These are phyloP conservation scores for Lentithecium fluviatile DNA, from an alignment of 495 filamentous ascomycete species.

Conservation along the genomic window DNA sequence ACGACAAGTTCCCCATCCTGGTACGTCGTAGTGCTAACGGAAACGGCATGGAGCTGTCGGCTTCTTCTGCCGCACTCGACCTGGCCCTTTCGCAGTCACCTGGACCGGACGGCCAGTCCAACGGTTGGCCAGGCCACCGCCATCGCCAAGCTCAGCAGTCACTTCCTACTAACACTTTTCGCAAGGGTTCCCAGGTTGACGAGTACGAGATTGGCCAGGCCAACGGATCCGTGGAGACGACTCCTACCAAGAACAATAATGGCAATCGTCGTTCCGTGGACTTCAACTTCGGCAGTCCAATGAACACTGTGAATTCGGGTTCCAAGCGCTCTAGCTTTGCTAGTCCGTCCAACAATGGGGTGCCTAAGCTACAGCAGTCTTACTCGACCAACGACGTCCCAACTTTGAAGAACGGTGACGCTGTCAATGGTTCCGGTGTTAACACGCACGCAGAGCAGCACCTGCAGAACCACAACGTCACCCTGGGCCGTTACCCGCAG, in stretches of 20 bases:
- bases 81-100: conserved; percentile 70
- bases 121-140: conserved; percentile 60
- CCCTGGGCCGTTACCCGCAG: conserved; percentile 71
- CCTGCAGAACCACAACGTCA: conserved; percentile 79
- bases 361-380: conserved; percentile 72
- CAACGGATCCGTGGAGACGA: conserved; percentile 35
- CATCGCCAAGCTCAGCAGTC: conserved; percentile 79
- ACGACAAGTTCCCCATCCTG: conserved; percentile 82
- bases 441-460: conserved; percentile 72
- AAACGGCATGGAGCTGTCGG: conserved; percentile 70
- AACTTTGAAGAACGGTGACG: conserved; percentile 67
- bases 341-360: conserved; percentile 50
- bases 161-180: conserved; percentile 62
- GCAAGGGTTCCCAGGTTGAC: conserved; percentile 38
- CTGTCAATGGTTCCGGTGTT: conserved; percentile 50
- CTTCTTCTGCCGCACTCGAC: conserved; percentile 78
- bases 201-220: conserved; percentile 26
- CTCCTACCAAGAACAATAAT: conserved; percentile 43
- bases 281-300: conserved; percentile 47
- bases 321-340: conserved; percentile 44
- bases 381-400: conserved; percentile 89
- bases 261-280: conserved; percentile 56
- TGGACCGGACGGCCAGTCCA: conserved; percentile 55
- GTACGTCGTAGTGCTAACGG: conserved; percentile 69
- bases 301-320: conserved; percentile 23